Evolutionary conservation across 2,329 filamentous ascomycete genomes (phyloP), one percentile per base, ranked within the genome.

Genomic region (Parastagonospora nodorum): DNA sequence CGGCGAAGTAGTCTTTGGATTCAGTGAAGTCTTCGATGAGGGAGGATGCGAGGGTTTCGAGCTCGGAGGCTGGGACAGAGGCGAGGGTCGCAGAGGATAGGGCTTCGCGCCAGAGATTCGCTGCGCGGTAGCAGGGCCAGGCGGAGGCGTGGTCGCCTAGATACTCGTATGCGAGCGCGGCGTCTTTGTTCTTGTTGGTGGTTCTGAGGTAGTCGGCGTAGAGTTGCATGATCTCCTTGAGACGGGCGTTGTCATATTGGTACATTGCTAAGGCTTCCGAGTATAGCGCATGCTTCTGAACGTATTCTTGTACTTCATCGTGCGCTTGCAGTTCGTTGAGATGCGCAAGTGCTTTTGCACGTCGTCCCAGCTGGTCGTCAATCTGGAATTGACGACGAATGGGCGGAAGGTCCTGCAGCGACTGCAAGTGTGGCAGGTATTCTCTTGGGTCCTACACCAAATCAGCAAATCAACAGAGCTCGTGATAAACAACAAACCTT

Each of bases 371-470:
- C 67, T 96, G 87, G 66, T 97, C 88, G 68, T 99, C 94, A 45
- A 99, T 96, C 36, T 86, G 85, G 61, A 92, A 96, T 45, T 86
- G 83, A 37, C 90, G 86, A 15, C 91, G 85, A 9, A 89, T 73
- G 9, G 84, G 80, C 0, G 88, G 76, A 61, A 95, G 82, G 53
- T 87, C 82, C 69, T 97, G 90, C 2, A 99, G 82, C 31, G 87
- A 87, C 67, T 96, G 92, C 43, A 99, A 85, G 68, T 97, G 97
- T 4, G 94, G 94, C 7, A 97, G 83, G 63, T 99, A 99, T 72
- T 99, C 94, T 61, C 92, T 82, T 1, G 94, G 94, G 64, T 99
- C 94, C 69, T 81, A 32, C 8, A 14, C 8, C 28, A 19, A 33
- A 45, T 42, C 9, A 41, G 24, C 15, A 3, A 42, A n/a, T 14